Evolutionary conservation across 208 protist species (phyloP).

Genomic region (Trypanosoma congolense): DNA sequence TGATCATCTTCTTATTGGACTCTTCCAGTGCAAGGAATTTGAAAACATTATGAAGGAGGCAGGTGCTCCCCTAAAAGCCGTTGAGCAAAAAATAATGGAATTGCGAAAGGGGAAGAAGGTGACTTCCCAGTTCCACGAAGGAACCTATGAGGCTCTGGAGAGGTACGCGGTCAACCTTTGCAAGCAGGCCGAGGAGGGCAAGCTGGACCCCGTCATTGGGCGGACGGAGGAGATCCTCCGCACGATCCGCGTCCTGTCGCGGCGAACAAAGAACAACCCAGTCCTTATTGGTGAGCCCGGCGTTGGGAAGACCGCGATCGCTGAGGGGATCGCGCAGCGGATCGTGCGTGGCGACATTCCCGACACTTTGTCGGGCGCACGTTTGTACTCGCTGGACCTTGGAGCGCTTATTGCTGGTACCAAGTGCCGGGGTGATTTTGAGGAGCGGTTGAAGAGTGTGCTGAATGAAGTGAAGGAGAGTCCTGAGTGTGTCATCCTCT

Average conservation of each 20-base stretch:
- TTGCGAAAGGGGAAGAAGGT: slow-evolving; percentile 85
- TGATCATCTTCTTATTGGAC: slow-evolving; percentile 73
- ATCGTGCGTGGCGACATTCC: slow-evolving; percentile 91
- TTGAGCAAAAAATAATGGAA: slow-evolving; percentile 58
- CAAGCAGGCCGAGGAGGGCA: slow-evolving; percentile 70
- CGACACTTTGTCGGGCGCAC: slow-evolving; percentile 72
- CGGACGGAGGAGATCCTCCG: slow-evolving; percentile 98
- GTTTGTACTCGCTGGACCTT: slow-evolving; percentile 96
- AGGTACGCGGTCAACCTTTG: slow-evolving; percentile 92
- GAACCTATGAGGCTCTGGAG: slow-evolving; percentile 84
- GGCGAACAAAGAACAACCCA: slow-evolving; percentile 99
- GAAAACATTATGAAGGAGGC: slow-evolving; percentile 57
- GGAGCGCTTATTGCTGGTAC: slow-evolving; percentile 97
- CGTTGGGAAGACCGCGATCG: slow-evolving; percentile 92
- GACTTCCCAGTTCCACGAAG: slow-evolving; percentile 68
- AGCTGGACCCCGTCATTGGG: slow-evolving; percentile 98
- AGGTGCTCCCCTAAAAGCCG: slow-evolving; percentile 49
- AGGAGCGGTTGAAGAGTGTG: slow-evolving; percentile 98
- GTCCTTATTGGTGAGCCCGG: slow-evolving; percentile 97
- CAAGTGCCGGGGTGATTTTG: slow-evolving; percentile 99
- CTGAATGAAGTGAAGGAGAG: slow-evolving; percentile 97
- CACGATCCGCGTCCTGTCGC: slow-evolving; percentile 94
- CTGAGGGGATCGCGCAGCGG: slow-evolving; percentile 90
- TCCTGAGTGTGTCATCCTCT: slow-evolving; percentile 96
- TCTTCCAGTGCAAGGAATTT: slow-evolving; percentile 62